phyloP scores from a whole-genome alignment of 768 basidiomycete species.

The Rhodocollybia butyracea region DNA sequence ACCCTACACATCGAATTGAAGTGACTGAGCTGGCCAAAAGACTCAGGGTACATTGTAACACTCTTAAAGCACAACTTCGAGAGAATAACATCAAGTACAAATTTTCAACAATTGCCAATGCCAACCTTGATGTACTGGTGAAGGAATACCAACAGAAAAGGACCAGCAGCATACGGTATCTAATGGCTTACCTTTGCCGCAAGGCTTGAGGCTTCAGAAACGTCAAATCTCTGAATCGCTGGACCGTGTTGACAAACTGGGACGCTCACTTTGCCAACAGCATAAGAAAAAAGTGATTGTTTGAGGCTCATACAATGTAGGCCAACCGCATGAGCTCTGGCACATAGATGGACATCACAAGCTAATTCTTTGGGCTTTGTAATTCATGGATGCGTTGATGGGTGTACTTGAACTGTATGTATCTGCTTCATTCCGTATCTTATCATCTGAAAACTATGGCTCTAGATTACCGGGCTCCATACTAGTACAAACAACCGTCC shows the following conservation, averaged over 20 bases:
- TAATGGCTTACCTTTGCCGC: constrained; percentile 22
- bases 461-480: constrained; percentile 11
- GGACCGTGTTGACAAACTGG: constrained; percentile 19
- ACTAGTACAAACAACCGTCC: constrained; percentile 16
- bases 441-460: constrained; percentile 19
- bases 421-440: constrained; percentile 25
- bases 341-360: too few species aligned
- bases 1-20: constrained; percentile 7
- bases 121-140: constrained; percentile 11
- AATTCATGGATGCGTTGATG: too few species aligned
- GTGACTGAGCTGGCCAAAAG: constrained; percentile 9
- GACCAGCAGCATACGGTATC: constrained; percentile 23
- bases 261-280: constrained; percentile 14
- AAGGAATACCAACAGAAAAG: constrained; percentile 11
- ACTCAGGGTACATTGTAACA: constrained; percentile 14
- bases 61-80: constrained; percentile 2
- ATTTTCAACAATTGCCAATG: constrained; percentile 6
- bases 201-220: too few species aligned
- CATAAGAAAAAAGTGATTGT: constrained; percentile 3
- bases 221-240: constrained; percentile 13
- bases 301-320: constrained; percentile 14
- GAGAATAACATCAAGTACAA: not conserved
- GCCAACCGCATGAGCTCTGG: constrained; percentile 19
- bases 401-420: too few species aligned
- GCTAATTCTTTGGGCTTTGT: too few species aligned